Conservation (phyloP, 805 yeast genomes). For the Maudiozyma pseudohumilis region DNA sequence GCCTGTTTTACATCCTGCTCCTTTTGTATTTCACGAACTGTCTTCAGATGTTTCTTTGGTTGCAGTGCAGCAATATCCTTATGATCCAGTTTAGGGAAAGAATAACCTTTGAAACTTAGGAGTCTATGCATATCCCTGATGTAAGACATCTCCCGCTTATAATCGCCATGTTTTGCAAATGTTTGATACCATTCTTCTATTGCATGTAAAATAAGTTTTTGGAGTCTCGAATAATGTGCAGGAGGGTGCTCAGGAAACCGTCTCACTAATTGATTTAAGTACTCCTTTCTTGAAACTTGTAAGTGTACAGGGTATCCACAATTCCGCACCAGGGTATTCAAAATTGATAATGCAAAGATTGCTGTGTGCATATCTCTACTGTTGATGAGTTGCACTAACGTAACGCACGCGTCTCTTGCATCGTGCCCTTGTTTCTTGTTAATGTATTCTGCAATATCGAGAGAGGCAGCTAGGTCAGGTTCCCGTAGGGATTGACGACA, state of each 20-base stretch:
- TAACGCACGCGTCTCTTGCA: constrained; percentile 85
- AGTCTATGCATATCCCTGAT: constrained; percentile 91
- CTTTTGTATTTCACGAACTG: constrained; percentile 76
- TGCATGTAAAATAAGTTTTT: constrained; percentile 71
- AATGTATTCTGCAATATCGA: constrained; percentile 85
- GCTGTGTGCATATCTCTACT: constrained; percentile 72
- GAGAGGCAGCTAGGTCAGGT: constrained; percentile 75
- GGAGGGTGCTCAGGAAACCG: constrained; percentile 93
- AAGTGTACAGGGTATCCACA: constrained; percentile 95
- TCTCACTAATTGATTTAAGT: constrained; percentile 81
- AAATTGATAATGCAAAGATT: constrained; percentile 63
- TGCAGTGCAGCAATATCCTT: constrained; percentile 88
- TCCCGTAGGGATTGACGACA: constrained; percentile 69
- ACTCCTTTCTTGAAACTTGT: constrained; percentile 88
- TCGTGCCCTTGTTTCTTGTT: constrained; percentile 84
- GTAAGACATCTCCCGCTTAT: constrained; percentile 82
- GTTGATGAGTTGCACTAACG: constrained; percentile 71
- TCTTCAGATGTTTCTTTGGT: constrained; percentile 74
- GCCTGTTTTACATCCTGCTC: constrained; percentile 86
- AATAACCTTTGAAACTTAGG: constrained; percentile 76
- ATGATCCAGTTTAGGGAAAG: constrained; percentile 77
- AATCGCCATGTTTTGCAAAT: constrained; percentile 73
- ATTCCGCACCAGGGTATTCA: constrained; percentile 87
- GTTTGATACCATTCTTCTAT: constrained; percentile 96
- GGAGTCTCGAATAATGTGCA: constrained; percentile 65